Base-by-base conservation (phyloP, 345 rosid genomes). In the Conringia planisiliqua region DNA sequence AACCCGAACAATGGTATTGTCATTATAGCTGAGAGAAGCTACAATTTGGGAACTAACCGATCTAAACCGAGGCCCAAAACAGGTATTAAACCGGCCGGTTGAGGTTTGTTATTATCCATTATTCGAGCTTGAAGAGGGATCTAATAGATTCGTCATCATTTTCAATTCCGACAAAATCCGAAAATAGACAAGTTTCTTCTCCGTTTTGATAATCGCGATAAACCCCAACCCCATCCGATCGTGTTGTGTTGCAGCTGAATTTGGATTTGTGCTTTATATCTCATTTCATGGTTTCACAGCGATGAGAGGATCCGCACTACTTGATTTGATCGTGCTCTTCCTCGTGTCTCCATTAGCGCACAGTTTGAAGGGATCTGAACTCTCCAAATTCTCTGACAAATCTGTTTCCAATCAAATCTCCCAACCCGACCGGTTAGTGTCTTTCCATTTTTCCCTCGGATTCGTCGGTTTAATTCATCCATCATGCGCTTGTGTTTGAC, bases 221-320 rank as follows among this genome's bases (percentile, higher is more conserved):
- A 70, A 70, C 76, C 80, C 72, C 20, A 46, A 30, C 14, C 64
- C 63, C 48, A 13, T 51, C 12, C 12, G 43, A 38, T 29, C 40
- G 35, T 32, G 8, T 14, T 27, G 35, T 32, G 8, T 14, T 27
- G 35, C 20, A 50, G 51, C 62, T 54, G 27, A 29, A 35, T 39
- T 32, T 39, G 24, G 7, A 36, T 39, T 39, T 47, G 4, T 22
- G 14, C 0, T 52, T 63, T 29, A 7, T 13, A 42, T 20, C 50
- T 51, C 39, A 27, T 54, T 70, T 70, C 36, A 71, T 71, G 80
- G 60, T 77, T 67, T 38, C 70, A 17, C 17, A 72, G 51, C 64
- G 67, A 88, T 89, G 91, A 89, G 78, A 71, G 84, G 87, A 68
- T 81, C 80, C 5, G 56, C 73, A 6, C 12, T 84, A 33, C 68